These are phyloP conservation scores for Sporormia fimetaria DNA, from an alignment of 495 filamentous ascomycete species.

Conservation along the genomic window DNA sequence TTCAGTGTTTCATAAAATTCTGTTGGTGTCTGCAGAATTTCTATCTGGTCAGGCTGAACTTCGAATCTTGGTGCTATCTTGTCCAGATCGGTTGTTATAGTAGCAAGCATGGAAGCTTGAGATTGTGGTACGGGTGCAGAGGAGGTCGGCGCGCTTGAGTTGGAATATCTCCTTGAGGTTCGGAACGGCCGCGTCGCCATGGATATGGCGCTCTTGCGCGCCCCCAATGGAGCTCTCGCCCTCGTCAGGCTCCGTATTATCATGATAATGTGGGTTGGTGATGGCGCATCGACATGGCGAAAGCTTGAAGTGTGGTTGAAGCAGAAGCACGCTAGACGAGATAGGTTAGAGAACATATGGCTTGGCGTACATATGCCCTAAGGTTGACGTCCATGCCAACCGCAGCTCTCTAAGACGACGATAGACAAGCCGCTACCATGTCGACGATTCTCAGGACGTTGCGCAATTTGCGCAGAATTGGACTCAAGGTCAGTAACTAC, in stretches of 20 bases:
- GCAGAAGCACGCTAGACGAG: too few species aligned
- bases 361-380: conserved; percentile 3
- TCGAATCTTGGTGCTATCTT: conserved; percentile 81
- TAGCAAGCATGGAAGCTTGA: conserved; percentile 43
- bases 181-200: conserved; percentile 1
- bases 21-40: conserved; percentile 62
- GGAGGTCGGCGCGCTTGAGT: conserved; percentile 18
- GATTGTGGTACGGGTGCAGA: conserved; percentile 23
- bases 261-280: conserved; percentile 23
- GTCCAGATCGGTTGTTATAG: conserved; percentile 73
- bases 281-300: too few species aligned
- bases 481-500: conserved; percentile 55
- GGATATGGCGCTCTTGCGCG: background rate
- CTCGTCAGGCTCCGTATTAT: conserved; percentile 24
- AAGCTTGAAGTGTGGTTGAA: too few species aligned
- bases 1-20: conserved; percentile 87
- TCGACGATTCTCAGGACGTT: conserved; percentile 82
- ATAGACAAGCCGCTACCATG: conserved; percentile 56
- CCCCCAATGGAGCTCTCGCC: conserved; percentile 6
- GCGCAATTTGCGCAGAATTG: conserved; percentile 74
- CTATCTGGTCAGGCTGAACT: conserved; percentile 66
- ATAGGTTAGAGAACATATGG: too few species aligned
- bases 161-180: conserved; percentile 22
- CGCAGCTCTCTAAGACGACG: conserved; percentile 1
- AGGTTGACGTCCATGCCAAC: background rate